A percentile compares a stretch with the other conserved stretches of the same genome.
phyloP scores from a whole-genome alignment of 768 basidiomycete genomes.

The Serendipita vermifera region DNA sequence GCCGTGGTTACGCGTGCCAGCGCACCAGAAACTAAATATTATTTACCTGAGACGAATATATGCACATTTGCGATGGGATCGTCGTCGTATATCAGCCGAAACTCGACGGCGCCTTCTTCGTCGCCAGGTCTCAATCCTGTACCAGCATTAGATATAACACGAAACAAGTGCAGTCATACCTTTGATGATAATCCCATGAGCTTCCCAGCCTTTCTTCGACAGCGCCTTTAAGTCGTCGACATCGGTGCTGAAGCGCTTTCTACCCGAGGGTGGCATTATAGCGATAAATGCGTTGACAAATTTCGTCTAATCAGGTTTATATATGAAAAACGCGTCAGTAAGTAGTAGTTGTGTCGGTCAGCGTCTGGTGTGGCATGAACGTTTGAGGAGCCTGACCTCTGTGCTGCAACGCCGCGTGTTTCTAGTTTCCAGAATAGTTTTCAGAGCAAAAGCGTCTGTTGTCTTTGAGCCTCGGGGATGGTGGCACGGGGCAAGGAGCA shows the following conservation, averaged over 20 bases:
- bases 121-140: slow-evolving; percentile 43
- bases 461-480: too few relatives aligned
- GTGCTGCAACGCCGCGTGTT: too few relatives aligned
- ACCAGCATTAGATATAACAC: not conserved
- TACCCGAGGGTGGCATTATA: slow-evolving; percentile 24
- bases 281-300: too few relatives aligned
- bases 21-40: not conserved
- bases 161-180: slow-evolving; percentile 25
- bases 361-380: too few relatives aligned
- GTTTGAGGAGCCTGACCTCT: too few relatives aligned
- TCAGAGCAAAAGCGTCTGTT: too few relatives aligned
- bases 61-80: slow-evolving; percentile 29
- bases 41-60: slow-evolving; percentile 40
- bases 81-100: slow-evolving; percentile 26
- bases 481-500: too few relatives aligned
- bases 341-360: too few relatives aligned
- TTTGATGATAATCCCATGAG: slow-evolving; percentile 29
- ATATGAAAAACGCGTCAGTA: too few relatives aligned
- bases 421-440: too few relatives aligned
- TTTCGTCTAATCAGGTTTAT: too few relatives aligned
- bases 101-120: slow-evolving; percentile 52
- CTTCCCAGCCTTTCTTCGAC: slow-evolving; percentile 25
- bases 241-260: slow-evolving; percentile 46
- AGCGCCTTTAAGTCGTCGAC: slow-evolving; percentile 34
- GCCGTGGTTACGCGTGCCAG: too few relatives aligned